phyloP scores from a whole-genome alignment of 75 land plant genomes.

The Pseudotsuga menziesii region DNA sequence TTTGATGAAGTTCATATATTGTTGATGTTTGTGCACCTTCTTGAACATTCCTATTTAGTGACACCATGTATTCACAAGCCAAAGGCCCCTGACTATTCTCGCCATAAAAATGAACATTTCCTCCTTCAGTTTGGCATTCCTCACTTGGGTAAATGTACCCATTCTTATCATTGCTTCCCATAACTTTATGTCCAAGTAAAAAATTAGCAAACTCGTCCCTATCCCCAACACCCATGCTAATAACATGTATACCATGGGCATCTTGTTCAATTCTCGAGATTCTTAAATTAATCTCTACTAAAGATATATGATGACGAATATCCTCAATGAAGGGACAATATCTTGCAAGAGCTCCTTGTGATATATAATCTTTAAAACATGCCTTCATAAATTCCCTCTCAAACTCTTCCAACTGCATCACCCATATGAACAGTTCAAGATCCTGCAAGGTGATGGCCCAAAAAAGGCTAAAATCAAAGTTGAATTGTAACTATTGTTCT shows the following conservation, averaged over 20 bases:
- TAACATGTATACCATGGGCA: background rate
- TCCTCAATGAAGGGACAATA: background rate
- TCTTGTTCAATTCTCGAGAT: conserved; percentile 4
- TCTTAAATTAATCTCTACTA: background rate
- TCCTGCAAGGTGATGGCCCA: background rate
- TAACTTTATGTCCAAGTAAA: background rate
- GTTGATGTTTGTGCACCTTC: too few relatives aligned
- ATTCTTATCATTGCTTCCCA: background rate
- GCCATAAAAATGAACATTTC: background rate
- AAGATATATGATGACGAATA: conserved; percentile 1
- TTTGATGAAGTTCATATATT: background rate
- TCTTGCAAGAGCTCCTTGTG: conserved; percentile 9
- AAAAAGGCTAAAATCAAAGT: background rate
- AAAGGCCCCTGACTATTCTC: background rate
- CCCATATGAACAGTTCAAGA: background rate
- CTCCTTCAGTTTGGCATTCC: background rate
- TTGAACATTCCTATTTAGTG: background rate
- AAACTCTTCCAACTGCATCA: conserved; percentile 8
- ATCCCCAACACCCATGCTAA: conserved; percentile 1
- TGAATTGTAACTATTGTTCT: too few relatives aligned
- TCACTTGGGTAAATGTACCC: background rate
- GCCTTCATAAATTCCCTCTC: conserved; percentile 5
- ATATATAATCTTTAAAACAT: background rate
- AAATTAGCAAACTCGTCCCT: background rate
- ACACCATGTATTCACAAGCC: background rate